Evolutionary conservation across 208 protist genomes (phyloP), one percentile per base, ranked within the genome.

Genomic region (Porcisia deanei): DNA sequence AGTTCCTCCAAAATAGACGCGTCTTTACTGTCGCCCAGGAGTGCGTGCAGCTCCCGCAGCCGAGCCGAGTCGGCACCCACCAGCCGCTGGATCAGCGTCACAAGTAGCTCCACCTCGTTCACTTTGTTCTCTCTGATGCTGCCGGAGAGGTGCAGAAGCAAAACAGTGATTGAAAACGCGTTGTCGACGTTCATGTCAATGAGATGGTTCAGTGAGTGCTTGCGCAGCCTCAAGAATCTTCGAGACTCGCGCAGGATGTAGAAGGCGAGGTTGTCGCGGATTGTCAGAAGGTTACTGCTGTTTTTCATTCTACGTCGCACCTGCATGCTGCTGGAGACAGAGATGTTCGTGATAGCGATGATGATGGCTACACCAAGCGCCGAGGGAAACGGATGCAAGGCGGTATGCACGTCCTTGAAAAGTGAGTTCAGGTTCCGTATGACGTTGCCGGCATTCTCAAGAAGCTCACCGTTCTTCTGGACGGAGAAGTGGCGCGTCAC

Each of bases 241-340:
- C 82, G 74, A 60, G 83, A 88, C 59, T 87, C 83, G 53, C 73
- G 64, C 37, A 97, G 68, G 6, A 95, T 76, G 45, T 81, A 79
- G 63, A 94, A 92, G 57, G 91, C 88, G 20, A 97, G 75, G 54
- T 75, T 80, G 71, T 93, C 89, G 53, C 94, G 90, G 14, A 84
- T 93, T 30, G 92, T 85, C 78, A 97, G 95, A 57, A 97, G 81
- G 58, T 81, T 81, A 66, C 81, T 92, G 61, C 75, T 82, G 63
- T 89, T 92, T 83, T 96, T 97, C 94, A 97, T 97, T 30, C 81
- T 82, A 72, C 85, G 89, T 5, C 94, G 89, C 65, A 96, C 90
- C 88, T 86, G 91, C 55, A 92, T 89, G 85, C 89, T 93, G 82
- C 93, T 97, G 53, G 89, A 90, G 34, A 97, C 91, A 30, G 94